Evolutionary conservation across 768 basidiomycete species (phyloP).

Genomic region (Pulveroboletus sp.): DNA sequence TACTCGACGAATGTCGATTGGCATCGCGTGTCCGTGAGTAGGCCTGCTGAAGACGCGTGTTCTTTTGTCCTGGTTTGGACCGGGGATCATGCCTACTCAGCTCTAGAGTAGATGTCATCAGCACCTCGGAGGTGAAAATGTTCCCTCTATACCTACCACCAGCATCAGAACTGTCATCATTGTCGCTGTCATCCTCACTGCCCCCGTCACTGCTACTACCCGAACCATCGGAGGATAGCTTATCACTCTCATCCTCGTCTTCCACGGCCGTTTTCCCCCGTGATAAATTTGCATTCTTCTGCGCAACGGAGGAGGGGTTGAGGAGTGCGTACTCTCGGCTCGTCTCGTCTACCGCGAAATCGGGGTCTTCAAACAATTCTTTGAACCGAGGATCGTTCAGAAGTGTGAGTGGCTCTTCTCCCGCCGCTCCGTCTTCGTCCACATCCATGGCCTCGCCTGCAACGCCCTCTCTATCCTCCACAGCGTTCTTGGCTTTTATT

Average conservation of each 20-base stretch:
- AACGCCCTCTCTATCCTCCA: slow-evolving; percentile 31
- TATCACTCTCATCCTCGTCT: slow-evolving; percentile 84
- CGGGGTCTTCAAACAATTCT: slow-evolving; percentile 85
- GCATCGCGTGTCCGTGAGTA: slow-evolving; percentile 38
- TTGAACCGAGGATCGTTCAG: slow-evolving; percentile 87
- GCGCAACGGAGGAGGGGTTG: slow-evolving; percentile 78
- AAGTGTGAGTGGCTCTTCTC: slow-evolving; percentile 39
- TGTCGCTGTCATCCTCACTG: slow-evolving; percentile 41
- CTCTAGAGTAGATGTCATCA: slow-evolving; percentile 31
- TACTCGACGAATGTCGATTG: slow-evolving; percentile 40
- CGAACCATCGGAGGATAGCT: slow-evolving; percentile 54
- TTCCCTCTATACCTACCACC: slow-evolving; percentile 39
- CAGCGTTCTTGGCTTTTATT: slow-evolving; percentile 38
- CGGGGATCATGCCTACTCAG: slow-evolving; percentile 56
- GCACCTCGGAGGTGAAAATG: slow-evolving; percentile 9
- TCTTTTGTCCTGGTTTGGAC: slow-evolving; percentile 44
- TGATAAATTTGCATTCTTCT: slow-evolving; percentile 37
- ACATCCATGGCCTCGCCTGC: slow-evolving; percentile 32
- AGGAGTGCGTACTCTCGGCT: slow-evolving; percentile 87
- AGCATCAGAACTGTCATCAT: slow-evolving; percentile 51
- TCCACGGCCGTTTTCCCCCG: slow-evolving; percentile 76
- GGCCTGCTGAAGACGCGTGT: slow-evolving; percentile 43
- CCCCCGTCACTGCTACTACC: slow-evolving; percentile 39
- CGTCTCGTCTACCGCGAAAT: slow-evolving; percentile 86
- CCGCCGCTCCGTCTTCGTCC: slow-evolving; percentile 19